Evolutionary conservation across 352 stramenopile species (phyloP), one percentile per base, ranked within the genome.

Genomic region (Phytophthora litchii): DNA sequence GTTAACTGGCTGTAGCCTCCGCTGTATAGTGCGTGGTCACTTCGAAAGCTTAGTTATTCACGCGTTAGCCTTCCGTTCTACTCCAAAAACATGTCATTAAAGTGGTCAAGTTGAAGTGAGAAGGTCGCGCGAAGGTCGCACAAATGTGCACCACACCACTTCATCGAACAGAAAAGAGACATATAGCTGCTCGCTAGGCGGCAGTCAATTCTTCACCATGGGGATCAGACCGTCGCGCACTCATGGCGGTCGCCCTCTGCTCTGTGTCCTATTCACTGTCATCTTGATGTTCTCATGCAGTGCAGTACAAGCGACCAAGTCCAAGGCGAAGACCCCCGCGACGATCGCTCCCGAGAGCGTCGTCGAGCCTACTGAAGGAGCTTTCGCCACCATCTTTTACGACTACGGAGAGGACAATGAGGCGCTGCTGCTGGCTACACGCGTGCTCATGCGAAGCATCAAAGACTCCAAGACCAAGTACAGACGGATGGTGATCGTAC

Each of bases 361-460:
- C 57, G 67, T 79, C 16, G 59, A 64, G 19, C 41, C 54, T 6
- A 60, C 52, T 12, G 71, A 85, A 11, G 80, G 73, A 36, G 78
- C 77, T 12, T 90, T 90, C 43, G 80, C 72, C 47, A 90, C 78
- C 35, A 86, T 90, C 49, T 68, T 90, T 47, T 90, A 90, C 64
- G 78, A 90, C 65, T 72, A 72, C 52, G 76, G 75, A 16, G 69
- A 69, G 47, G 80, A 90, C 53, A 86, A 73, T 65, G 78, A 86
- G 44, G 70, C 66, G 36, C 60, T 88, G 56, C 53, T 90, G 36
- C 73, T 90, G 35, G 78, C 77, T 25, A 86, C 78, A 36, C 77
- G 80, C 44, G 80, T 90, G 60, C 71, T 90, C 35, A 88, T 88
- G 74, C 74, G 75, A 9, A 84, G 76, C 29, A 87, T 87, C 46